Percentiles rank a stretch among this genome's conserved stretches.
Conservation (phyloP, 192 early-diverging fungal species). For the Coemansia sp. region DNA sequence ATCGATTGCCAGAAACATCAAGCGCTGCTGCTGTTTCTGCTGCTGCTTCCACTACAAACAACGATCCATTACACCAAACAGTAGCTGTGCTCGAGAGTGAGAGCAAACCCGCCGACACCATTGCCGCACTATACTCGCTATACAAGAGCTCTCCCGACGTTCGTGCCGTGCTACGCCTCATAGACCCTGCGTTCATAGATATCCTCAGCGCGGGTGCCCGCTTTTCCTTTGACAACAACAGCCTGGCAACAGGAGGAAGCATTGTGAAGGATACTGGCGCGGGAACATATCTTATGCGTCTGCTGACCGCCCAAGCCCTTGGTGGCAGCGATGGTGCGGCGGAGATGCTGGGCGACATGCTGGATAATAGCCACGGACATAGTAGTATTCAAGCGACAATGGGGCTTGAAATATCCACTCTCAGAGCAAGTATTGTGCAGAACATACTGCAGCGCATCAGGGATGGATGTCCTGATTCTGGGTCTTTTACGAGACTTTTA, state of each 20-base stretch:
- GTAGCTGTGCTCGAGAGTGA: neutral
- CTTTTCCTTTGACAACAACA: neutral
- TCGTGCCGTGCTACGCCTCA: conserved; percentile 32
- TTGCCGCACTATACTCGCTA: neutral
- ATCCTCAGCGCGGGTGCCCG: neutral
- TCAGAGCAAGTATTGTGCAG: neutral
- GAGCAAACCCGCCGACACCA: neutral
- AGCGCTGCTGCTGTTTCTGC: neutral
- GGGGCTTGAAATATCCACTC: neutral
- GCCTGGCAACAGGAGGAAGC: conserved; percentile 1
- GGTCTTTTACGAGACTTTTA: neutral
- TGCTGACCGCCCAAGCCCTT: conserved; percentile 4
- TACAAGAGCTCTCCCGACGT: conserved; percentile 20
- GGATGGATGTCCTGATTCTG: neutral
- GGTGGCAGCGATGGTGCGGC: neutral
- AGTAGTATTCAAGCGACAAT: neutral
- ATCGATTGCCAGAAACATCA: neutral
- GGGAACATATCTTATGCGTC: conserved; percentile 13
- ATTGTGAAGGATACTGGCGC: neutral
- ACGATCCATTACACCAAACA: conserved; percentile 20
- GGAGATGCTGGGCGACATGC: conserved; percentile 19
- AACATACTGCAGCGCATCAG: conserved; percentile 10
- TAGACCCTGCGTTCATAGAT: conserved; percentile 33
- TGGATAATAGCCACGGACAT: conserved; percentile 1
- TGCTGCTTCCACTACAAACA: neutral